Conservation (phyloP, 1,139 yeast genomes). For the Suhomyces bolitotheri region DNA sequence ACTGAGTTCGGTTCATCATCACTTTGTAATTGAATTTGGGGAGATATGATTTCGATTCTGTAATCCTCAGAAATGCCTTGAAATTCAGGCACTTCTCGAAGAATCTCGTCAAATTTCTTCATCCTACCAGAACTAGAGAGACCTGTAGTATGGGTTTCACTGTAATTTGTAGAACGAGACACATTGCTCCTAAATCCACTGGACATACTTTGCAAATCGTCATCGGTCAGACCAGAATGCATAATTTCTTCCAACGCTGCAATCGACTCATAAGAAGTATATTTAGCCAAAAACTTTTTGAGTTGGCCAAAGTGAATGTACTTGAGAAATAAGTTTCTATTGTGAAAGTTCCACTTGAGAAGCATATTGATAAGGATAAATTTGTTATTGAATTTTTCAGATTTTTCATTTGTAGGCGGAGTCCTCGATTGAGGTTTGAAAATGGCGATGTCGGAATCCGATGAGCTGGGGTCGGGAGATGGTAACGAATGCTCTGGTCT, state of each 20-base stretch:
- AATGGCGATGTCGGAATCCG: neutral
- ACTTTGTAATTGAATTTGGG: slow-evolving; percentile 81
- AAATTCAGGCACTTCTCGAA: slow-evolving; percentile 43
- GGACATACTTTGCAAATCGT: slow-evolving; percentile 8
- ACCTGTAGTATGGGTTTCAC: neutral
- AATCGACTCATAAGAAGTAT: slow-evolving; percentile 41
- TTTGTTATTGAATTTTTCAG: slow-evolving; percentile 35
- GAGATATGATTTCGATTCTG: slow-evolving; percentile 71
- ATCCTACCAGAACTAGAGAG: slow-evolving; percentile 21
- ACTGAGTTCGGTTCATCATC: slow-evolving; percentile 64
- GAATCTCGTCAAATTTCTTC: slow-evolving; percentile 51
- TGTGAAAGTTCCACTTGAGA: slow-evolving; percentile 45
- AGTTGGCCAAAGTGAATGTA: slow-evolving; percentile 44
- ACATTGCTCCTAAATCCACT: slow-evolving; percentile 2
- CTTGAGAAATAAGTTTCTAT: slow-evolving; percentile 37
- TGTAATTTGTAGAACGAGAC: no score
- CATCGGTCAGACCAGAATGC: slow-evolving; percentile 12
- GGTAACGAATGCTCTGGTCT: neutral
- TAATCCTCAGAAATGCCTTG: slow-evolving; percentile 62
- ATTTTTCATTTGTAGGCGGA: neutral
- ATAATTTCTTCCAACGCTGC: slow-evolving; percentile 40
- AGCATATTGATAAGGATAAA: slow-evolving; percentile 44
- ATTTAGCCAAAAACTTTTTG: slow-evolving; percentile 29
- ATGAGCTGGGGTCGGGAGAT: neutral
- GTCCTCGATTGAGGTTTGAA: neutral